A percentile compares a stretch with the other conserved stretches of the same genome.
Conservation (phyloP, 192 early-diverging fungal genomes). For the Linnemannia zychae region DNA sequence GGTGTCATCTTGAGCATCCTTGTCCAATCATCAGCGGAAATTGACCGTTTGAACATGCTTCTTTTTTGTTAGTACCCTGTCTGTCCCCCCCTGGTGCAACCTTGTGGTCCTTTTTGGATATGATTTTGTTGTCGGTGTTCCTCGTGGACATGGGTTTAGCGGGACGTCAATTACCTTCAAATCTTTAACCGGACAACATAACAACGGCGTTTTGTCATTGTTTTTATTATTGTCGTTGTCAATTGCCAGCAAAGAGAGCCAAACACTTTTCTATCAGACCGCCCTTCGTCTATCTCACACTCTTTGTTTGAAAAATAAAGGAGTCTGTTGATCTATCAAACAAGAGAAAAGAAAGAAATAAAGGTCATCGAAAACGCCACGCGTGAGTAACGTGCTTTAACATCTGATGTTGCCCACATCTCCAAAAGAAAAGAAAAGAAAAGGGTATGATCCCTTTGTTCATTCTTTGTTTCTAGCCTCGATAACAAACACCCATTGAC, state of each 20-base stretch:
- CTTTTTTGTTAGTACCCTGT: no score
- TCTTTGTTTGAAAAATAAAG: not conserved
- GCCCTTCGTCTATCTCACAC: not conserved
- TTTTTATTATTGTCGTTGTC: no score
- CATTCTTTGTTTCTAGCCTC: not conserved
- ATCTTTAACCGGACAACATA: not conserved
- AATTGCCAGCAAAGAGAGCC: not conserved
- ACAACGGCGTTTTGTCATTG: not conserved
- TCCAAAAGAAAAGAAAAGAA: not conserved
- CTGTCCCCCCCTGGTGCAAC: not conserved
- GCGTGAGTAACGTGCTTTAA: not conserved
- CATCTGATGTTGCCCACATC: not conserved
- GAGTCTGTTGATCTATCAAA: not conserved
- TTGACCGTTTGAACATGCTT: not conserved
- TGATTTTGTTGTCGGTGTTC: not conserved
- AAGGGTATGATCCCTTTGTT: not conserved
- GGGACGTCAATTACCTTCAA: not conserved
- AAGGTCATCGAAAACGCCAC: not conserved
- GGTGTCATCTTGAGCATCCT: conserved; percentile 25
- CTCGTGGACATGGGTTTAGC: conserved; percentile 9
- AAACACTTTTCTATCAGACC: not conserved
- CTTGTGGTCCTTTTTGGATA: not conserved
- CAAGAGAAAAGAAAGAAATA: not conserved
- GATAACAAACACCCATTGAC: not conserved
- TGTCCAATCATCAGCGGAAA: not conserved